Base-by-base conservation (phyloP, 2,329 filamentous ascomycete species). In the Beauveria medogensis region DNA sequence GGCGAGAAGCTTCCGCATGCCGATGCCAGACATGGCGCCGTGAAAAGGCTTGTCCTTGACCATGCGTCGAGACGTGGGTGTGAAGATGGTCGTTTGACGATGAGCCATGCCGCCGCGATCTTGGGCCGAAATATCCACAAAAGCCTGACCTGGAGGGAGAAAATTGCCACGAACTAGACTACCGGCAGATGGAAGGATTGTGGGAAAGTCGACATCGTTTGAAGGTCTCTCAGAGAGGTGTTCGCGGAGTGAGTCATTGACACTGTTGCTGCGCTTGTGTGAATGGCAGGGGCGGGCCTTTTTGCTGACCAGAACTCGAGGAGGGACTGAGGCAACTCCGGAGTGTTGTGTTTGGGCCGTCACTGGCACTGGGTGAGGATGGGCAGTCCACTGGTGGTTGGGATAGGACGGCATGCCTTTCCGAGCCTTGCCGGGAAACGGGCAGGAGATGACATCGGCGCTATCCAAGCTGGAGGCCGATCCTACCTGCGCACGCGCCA, bases 111-210 rank as follows among this genome's bases (percentile, higher is more conserved):
- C 74, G 18, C 71, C 71, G 3, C 79, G 80, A 53, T 77, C 78
- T 6, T 82, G 79, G 6, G 82, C 77, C 57, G 85, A 75, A 41
- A 86, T 77, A 48, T 92, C 86, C 46, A 97, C 88, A 70, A 90
- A 91, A 0, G 92, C 86, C 63, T 94, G 89, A 0, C 84, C 85
- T 1, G 93, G 94, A 18, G 92, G 90, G 63, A 95, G 83, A 6
- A 96, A 71, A 62, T 92, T 90, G 16, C 94, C 94, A 55, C 93
- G 85, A 22, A 97, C 92, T 43, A 99, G 82, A 65, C 89, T 93
- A 10, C 92, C 91, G 4, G 88, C 86, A 68, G 91, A 88, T 14
- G 88, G 85, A 24, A 87, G 77, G 10, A 86, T 80, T 64, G 87
- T 80, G 16, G 86, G 73, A 18, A 87, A 74, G 62, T 86, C 83